Evolutionary conservation across 78 protist genomes (phyloP).

Genomic region (Polysphondylium violaceum): DNA sequence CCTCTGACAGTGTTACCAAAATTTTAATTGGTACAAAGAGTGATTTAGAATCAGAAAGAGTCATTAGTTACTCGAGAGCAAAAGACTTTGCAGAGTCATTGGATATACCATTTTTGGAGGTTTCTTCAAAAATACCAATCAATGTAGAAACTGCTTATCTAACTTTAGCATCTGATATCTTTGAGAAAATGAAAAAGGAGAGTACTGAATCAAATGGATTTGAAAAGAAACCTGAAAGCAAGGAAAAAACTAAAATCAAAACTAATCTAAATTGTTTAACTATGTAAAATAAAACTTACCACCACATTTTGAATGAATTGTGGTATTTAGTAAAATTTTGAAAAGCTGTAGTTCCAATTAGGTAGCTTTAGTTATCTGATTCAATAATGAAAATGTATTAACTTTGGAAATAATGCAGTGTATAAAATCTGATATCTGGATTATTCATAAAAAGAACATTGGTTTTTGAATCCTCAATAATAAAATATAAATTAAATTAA

Average conservation of each 20-base stretch:
- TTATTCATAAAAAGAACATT: too few species aligned
- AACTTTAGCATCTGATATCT: neutral
- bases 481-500: too few species aligned
- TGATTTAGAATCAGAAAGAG: constrained; percentile 1
- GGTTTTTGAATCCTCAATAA: too few species aligned
- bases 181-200: neutral
- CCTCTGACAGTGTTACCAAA: neutral
- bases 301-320: too few species aligned
- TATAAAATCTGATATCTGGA: too few species aligned
- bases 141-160: constrained; percentile 10
- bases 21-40: neutral
- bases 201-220: neutral
- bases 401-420: too few species aligned
- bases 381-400: too few species aligned
- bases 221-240: neutral
- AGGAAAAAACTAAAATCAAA: neutral
- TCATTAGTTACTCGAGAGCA: neutral
- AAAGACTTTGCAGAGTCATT: constrained; percentile 1
- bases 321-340: too few species aligned
- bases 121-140: neutral
- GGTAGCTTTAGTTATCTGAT: too few species aligned
- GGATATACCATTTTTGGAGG: neutral
- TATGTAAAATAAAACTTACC: neutral
- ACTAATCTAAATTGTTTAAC: neutral
- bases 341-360: too few species aligned